phyloP scores from a whole-genome alignment of 2,329 filamentous ascomycete genomes.

The Chaetothyriales sp. region DNA sequence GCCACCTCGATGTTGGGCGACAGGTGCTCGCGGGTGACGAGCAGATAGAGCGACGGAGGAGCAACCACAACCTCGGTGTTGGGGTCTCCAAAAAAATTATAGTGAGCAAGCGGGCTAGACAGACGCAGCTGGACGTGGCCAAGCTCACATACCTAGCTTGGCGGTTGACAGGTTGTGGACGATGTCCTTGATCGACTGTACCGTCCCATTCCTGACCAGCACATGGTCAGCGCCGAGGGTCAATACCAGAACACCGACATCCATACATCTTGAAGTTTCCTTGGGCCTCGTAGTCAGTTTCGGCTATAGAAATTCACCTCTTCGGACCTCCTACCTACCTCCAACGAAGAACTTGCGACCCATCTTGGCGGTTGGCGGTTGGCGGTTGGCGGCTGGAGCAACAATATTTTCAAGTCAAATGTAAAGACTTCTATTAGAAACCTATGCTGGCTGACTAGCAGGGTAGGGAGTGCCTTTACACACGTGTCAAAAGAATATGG shows the following conservation, averaged over 20 bases:
- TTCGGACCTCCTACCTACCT: conserved; percentile 31
- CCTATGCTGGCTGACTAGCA: neutral
- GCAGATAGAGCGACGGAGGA: conserved; percentile 80
- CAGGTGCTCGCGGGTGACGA: conserved; percentile 67
- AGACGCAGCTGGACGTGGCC: neutral
- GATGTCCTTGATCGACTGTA: conserved; percentile 80
- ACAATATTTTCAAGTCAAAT: neutral
- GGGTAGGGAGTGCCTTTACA: neutral
- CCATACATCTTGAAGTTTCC: conserved; percentile 92
- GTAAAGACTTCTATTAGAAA: neutral
- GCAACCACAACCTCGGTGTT: conserved; percentile 80
- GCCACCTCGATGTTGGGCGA: conserved; percentile 68
- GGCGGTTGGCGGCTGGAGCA: conserved; percentile 34
- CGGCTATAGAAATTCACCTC: neutral
- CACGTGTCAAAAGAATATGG: neutral
- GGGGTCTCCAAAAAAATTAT: conserved; percentile 19
- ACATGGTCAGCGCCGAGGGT: conserved; percentile 1
- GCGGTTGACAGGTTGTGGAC: conserved; percentile 79
- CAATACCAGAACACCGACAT: conserved; percentile 23
- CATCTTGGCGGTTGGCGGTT: conserved; percentile 60
- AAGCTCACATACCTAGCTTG: conserved; percentile 26
- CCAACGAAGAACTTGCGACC: conserved; percentile 94
- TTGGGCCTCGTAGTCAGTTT: neutral
- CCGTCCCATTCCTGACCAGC: conserved; percentile 70
- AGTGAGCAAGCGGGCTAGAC: neutral